Base-by-base conservation (phyloP, 352 stramenopile species). In the Pythium dissimile region DNA sequence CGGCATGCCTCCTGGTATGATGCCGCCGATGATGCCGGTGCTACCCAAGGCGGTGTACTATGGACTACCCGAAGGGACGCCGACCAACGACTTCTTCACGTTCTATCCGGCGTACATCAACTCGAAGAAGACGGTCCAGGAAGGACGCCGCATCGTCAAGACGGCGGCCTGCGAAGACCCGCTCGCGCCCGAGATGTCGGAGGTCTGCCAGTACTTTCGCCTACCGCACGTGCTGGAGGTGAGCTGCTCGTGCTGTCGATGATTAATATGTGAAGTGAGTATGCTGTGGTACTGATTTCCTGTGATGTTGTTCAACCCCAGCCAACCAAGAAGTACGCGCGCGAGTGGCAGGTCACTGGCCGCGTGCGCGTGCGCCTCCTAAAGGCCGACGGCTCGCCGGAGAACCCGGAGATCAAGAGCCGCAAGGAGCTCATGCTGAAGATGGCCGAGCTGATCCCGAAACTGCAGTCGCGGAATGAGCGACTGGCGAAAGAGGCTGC, bases 91-190 rank as follows among this genome's bases (percentile, higher is more conserved):
- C 13, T 88, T 89, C 49, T 79, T 75, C 51, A 92, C 77, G 34
- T 88, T 95, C 55, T 95, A 92, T 67, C 86, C 86, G 1, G 89
- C 90, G 67, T 94, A 94, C 72, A 88, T 95, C 57, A 82, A 95
- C 64, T 63, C 66, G 45, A 77, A 71, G 42, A 94, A 94, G 71
- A 93, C 84, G n/a, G 73, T 91, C 58, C 72, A 88, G 54, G 64
- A 92, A 47, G 86, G 86, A 1, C 84, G 86, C 16, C 84, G 84
- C 35, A 84, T 94, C 47, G 41, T 67, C 28, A 90, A 89, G 67
- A 71, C 76, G 23, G 50, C 69, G 20, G 73, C 77, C 11, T 95
- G 83, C 43, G 80, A 90, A 31, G 63, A 80, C 26, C 86, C 86
- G 8, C 73, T 88, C 23, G 82, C 80, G 3, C 69, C 84, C 21